Evolutionary conservation across 257 asterid genomes (phyloP).

Genomic region (Plantago major): DNA sequence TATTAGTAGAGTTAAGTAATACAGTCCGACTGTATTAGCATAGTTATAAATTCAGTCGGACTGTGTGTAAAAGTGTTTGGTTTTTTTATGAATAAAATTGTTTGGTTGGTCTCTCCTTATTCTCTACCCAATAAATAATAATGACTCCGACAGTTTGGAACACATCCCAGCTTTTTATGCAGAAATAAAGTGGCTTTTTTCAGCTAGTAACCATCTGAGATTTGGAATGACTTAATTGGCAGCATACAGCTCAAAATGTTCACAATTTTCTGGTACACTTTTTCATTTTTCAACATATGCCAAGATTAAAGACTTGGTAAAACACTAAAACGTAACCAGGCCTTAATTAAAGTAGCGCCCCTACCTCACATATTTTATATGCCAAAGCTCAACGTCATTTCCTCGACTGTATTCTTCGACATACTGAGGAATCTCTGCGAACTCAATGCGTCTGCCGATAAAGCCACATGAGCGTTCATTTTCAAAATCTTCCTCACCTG

Average conservation of each 20-base stretch:
- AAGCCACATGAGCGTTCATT: constrained; percentile 27
- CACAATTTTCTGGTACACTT: constrained; percentile 3
- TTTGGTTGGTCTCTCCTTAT: too few species aligned
- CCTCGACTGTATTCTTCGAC: constrained; percentile 68
- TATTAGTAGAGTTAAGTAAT: too few species aligned
- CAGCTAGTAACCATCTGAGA: neutral
- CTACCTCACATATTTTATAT: constrained; percentile 38
- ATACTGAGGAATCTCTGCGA: constrained; percentile 60
- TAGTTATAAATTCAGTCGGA: too few species aligned
- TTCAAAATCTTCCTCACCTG: constrained; percentile 36
- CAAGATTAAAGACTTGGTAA: too few species aligned
- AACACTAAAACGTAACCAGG: constrained; percentile 2
- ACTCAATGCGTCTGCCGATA: constrained; percentile 47
- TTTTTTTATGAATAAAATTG: too few species aligned
- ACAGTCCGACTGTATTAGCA: too few species aligned
- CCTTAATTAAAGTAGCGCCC: neutral
- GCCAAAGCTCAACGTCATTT: constrained; percentile 77
- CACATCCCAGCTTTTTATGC: constrained; percentile 8
- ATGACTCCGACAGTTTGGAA: too few species aligned
- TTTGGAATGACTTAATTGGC: neutral
- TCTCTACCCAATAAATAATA: too few species aligned
- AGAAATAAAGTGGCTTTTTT: constrained; percentile 6
- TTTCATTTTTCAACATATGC: neutral
- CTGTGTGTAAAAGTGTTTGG: too few species aligned
- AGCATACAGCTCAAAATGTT: constrained; percentile 1